phyloP scores from a whole-genome alignment of 306 rosid genomes.

The Rosa lucieae region DNA sequence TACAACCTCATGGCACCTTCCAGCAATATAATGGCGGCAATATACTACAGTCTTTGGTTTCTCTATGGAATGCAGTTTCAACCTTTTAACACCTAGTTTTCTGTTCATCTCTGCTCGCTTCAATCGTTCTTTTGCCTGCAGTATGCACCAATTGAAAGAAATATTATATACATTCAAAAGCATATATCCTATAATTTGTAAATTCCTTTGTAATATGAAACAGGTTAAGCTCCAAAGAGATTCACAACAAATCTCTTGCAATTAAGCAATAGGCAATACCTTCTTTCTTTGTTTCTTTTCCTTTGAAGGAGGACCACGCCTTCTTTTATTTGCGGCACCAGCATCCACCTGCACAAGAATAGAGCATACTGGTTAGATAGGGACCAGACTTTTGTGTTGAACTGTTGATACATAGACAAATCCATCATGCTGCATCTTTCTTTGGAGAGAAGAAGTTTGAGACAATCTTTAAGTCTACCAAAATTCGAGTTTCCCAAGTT shows the following conservation, averaged over 20 bases:
- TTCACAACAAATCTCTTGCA: background rate
- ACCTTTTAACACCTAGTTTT: slow-evolving; percentile 70
- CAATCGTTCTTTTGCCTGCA: slow-evolving; percentile 53
- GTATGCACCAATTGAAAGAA: slow-evolving; percentile 12
- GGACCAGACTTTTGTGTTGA: slow-evolving; percentile 3
- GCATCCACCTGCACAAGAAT: slow-evolving; percentile 41
- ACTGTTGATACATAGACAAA: background rate
- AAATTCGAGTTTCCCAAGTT: background rate
- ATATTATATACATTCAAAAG: slow-evolving; percentile 17
- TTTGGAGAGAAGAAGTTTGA: background rate
- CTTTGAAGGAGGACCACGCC: slow-evolving; percentile 52
- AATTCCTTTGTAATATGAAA: background rate
- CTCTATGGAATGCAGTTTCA: slow-evolving; percentile 49
- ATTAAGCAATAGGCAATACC: slow-evolving; percentile 38
- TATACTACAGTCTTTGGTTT: slow-evolving; percentile 45
- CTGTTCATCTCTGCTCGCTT: slow-evolving; percentile 65
- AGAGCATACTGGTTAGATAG: background rate
- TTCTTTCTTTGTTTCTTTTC: slow-evolving; percentile 56
- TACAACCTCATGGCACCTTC: slow-evolving; percentile 79
- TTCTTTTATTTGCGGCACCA: slow-evolving; percentile 36
- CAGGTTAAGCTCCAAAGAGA: slow-evolving; percentile 1
- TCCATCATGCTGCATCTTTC: background rate
- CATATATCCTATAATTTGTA: background rate
- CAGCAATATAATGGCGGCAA: slow-evolving; percentile 74
- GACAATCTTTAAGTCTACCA: background rate